Evolutionary conservation across 148 eudicot species (phyloP).

Genomic region (Rhododendron ferrugineum): DNA sequence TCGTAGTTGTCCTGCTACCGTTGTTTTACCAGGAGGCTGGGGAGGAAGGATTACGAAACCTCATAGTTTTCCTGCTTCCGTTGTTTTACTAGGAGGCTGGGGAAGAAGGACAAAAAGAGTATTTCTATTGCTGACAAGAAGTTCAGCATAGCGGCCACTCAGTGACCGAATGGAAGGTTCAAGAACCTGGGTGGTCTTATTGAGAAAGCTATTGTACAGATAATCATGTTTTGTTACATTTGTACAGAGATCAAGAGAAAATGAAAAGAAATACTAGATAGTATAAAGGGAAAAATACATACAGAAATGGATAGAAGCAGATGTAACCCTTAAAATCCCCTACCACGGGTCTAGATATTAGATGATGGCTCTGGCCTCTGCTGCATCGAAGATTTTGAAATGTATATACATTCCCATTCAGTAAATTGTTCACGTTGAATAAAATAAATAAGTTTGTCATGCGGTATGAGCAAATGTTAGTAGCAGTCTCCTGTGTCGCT

Average conservation of each 20-base stretch:
- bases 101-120: not conserved
- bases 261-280: not conserved
- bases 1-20: slow-evolving; percentile 1
- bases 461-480: not conserved
- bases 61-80: slow-evolving; percentile 1
- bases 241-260: not conserved
- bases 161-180: not conserved
- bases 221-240: not conserved
- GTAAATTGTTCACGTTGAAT: not conserved
- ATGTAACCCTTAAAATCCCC: not conserved
- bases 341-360: not conserved
- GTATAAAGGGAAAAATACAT: not conserved
- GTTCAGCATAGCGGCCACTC: not conserved
- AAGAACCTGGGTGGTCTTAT: not conserved
- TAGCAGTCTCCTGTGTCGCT: not conserved
- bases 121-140: not conserved
- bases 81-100: not conserved
- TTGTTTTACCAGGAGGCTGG: not conserved
- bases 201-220: not conserved
- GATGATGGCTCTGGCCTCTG: not conserved
- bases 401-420: not conserved
- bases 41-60: not conserved
- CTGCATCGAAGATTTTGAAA: not conserved
- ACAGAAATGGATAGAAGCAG: not conserved
- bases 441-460: not conserved